phyloP scores from a whole-genome alignment of 345 rosid species.

The Citrus glauca region DNA sequence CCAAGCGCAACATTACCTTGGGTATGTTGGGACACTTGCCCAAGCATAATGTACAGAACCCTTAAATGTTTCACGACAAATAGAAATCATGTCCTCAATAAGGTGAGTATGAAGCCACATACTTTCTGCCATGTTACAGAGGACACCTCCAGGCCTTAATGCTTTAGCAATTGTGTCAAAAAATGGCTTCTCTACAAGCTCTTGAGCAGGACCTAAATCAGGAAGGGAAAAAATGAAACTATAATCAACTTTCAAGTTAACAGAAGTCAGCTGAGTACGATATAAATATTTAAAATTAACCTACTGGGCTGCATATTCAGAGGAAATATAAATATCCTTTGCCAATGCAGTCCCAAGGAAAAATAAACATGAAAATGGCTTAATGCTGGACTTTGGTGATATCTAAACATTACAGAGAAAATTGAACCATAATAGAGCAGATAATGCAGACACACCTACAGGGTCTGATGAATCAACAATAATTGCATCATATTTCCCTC shows the following conservation, averaged over 20 bases:
- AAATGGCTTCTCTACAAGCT: conserved; percentile 94
- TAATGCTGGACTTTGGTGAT: background rate
- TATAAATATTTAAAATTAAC: background rate
- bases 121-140: conserved; percentile 97
- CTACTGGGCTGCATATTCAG: background rate
- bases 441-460: conserved; percentile 52
- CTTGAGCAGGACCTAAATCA: conserved; percentile 83
- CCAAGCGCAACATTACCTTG: conserved; percentile 47
- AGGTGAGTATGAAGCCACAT: conserved; percentile 99
- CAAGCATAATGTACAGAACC: conserved; percentile 90
- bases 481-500: conserved; percentile 85
- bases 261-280: background rate
- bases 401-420: background rate
- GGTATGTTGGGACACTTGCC: conserved; percentile 96
- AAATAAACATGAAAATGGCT: background rate
- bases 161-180: conserved; percentile 75
- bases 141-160: conserved; percentile 88
- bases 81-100: conserved; percentile 72
- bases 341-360: background rate
- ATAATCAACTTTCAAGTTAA: background rate
- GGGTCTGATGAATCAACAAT: conserved; percentile 98
- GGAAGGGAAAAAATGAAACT: conserved; percentile 3
- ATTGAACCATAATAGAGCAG: background rate
- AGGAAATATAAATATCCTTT: background rate
- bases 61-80: conserved; percentile 73